Evolutionary conservation across 257 asterid species (phyloP).

Genomic region (Solanum gandarillasii): DNA sequence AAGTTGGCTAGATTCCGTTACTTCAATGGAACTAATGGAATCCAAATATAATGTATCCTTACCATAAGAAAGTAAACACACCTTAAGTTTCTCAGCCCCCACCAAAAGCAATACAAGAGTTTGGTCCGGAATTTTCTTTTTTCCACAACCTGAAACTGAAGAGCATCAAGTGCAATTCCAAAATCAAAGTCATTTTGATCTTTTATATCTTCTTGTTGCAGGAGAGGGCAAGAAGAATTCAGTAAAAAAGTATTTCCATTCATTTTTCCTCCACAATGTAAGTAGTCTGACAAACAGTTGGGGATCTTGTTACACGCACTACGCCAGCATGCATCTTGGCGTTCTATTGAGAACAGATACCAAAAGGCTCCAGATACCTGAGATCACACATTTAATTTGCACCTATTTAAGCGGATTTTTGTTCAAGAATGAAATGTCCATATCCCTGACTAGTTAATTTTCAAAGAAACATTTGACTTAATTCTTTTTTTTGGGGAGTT

Average conservation of each 20-base stretch:
- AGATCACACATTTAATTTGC: neutral
- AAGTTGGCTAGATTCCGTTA: neutral
- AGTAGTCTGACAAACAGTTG: neutral
- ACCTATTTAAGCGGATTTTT: neutral
- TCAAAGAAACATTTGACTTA: neutral
- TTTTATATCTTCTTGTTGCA: conserved; percentile 18
- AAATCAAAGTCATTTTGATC: conserved; percentile 34
- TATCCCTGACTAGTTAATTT: neutral
- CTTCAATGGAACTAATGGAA: neutral
- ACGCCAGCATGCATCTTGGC: conserved; percentile 45
- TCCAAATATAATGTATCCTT: neutral
- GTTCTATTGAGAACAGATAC: conserved; percentile 52
- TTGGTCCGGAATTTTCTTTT: conserved; percentile 20
- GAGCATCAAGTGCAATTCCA: conserved; percentile 58
- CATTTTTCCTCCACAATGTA: conserved; percentile 19
- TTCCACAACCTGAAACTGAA: conserved; percentile 31
- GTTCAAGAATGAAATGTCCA: neutral
- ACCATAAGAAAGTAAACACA: neutral
- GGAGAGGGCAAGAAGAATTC: conserved; percentile 29
- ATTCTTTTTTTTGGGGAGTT: accelerated
- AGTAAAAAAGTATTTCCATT: conserved; percentile 15
- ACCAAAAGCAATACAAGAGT: conserved; percentile 56
- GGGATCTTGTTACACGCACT: conserved; percentile 11
- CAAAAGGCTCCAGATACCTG: conserved; percentile 52
- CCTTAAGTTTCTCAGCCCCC: conserved; percentile 68